A percentile compares a stretch with the other conserved stretches of the same genome.
phyloP scores from a whole-genome alignment of 106 monocot genomes.

The Hemerocallis citrina region DNA sequence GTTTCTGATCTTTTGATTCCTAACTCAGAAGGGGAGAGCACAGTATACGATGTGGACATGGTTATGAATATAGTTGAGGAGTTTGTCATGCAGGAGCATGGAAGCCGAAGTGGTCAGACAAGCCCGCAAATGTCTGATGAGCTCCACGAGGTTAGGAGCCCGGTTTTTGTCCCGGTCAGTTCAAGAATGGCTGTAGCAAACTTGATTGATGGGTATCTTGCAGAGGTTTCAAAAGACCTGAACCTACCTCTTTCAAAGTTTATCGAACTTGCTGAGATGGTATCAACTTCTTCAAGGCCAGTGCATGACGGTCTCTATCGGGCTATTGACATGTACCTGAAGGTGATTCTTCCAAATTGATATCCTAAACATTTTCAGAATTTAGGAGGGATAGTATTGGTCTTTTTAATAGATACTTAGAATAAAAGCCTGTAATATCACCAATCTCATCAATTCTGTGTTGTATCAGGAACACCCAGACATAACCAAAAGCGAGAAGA shows the following conservation, averaged over 20 bases:
- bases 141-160: conserved; percentile 7
- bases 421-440: no score
- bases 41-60: conserved; percentile 2
- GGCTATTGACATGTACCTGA: conserved; percentile 11
- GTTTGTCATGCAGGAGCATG: conserved; percentile 11
- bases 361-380: background rate
- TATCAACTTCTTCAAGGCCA: conserved; percentile 10
- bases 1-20: conserved; percentile 13
- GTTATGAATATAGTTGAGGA: conserved; percentile 7
- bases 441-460: background rate
- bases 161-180: conserved; percentile 6
- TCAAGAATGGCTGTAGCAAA: conserved; percentile 4
- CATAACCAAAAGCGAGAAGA: conserved; percentile 59
- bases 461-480: conserved; percentile 48
- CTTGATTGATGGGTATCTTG: conserved; percentile 6
- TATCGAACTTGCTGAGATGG: conserved; percentile 7
- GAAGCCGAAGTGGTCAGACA: background rate
- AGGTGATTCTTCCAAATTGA: background rate
- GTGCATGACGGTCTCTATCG: conserved; percentile 16
- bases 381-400: no score
- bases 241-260: conserved; percentile 5
- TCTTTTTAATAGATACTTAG: no score
- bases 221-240: conserved; percentile 8
- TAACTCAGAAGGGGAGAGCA: background rate
- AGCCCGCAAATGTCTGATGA: conserved; percentile 7